Conservation (phyloP, 371 early-diverging fungal genomes). For the Saksenaea oblongispora region DNA sequence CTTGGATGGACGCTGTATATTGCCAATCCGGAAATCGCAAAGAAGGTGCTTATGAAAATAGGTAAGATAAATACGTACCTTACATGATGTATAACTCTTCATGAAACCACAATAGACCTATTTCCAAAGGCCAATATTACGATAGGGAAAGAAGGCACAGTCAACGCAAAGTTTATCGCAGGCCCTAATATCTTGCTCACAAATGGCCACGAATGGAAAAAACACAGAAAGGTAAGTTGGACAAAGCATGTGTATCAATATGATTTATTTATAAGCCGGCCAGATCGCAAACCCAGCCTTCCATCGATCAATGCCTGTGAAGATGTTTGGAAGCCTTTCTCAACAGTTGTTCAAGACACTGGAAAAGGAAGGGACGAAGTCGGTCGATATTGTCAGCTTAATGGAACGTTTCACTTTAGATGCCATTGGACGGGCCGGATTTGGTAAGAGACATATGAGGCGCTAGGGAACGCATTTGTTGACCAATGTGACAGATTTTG, state of each 20-base stretch:
- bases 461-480: not conserved
- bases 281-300: constrained; percentile 44
- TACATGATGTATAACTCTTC: not conserved
- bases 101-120: constrained; percentile 11
- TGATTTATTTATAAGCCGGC: not conserved
- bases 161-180: constrained; percentile 19
- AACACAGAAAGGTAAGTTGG: constrained; percentile 22
- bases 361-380: constrained; percentile 9
- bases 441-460: constrained; percentile 20
- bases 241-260: not conserved
- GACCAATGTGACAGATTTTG: constrained; percentile 19
- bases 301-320: constrained; percentile 37
- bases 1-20: constrained; percentile 25
- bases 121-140: constrained; percentile 21
- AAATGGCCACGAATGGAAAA: constrained; percentile 28
- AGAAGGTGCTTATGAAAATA: constrained; percentile 15
- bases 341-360: constrained; percentile 21
- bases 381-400: constrained; percentile 16
- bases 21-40: constrained; percentile 19
- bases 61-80: not conserved
- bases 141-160: not conserved
- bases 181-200: constrained; percentile 21
- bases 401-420: constrained; percentile 37
- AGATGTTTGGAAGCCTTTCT: constrained; percentile 27
- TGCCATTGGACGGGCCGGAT: constrained; percentile 36